Conservation (phyloP, 371 early-diverging fungal genomes). For the Catenaria anguillulae region DNA sequence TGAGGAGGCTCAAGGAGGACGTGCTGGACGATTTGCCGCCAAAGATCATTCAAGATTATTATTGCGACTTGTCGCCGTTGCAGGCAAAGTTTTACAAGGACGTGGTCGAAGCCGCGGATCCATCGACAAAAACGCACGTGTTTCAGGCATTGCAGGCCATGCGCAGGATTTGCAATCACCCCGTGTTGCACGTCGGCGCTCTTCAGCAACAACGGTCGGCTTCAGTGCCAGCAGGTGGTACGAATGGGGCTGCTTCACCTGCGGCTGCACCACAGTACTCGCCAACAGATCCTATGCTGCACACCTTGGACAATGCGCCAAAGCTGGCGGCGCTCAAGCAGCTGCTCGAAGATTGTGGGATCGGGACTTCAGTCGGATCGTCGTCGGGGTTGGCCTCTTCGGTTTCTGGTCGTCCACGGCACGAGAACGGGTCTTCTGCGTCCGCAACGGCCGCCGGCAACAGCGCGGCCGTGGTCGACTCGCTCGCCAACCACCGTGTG, state of each 20-base stretch:
- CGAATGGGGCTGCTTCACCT: constrained; percentile 61
- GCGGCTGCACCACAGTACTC: constrained; percentile 43
- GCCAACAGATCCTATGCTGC: constrained; percentile 45
- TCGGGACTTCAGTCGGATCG: constrained; percentile 49
- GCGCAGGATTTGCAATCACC: constrained; percentile 92
- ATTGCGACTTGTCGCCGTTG: constrained; percentile 84
- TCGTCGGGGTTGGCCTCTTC: constrained; percentile 19
- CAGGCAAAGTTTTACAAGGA: constrained; percentile 77
- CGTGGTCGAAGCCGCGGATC: constrained; percentile 38
- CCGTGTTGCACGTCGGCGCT: constrained; percentile 52
- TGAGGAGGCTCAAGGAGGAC: constrained; percentile 96
- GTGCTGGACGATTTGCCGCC: constrained; percentile 97
- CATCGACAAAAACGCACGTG: constrained; percentile 52
- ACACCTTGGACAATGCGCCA: constrained; percentile 80
- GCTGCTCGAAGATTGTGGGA: constrained; percentile 80
- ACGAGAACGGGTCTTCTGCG: neutral
- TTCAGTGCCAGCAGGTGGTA: constrained; percentile 9
- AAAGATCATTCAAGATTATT: constrained; percentile 96
- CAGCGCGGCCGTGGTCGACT: constrained; percentile 34
- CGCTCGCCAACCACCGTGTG: constrained; percentile 85
- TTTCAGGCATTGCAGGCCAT: constrained; percentile 95
- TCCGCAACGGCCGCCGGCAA: constrained; percentile 13
- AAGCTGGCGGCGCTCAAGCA: constrained; percentile 81
- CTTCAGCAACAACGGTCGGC: constrained; percentile 20
- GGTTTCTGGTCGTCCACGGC: no score